Evolutionary conservation across 805 yeast species (phyloP).

Genomic region (Metschnikowia reukaufii): DNA sequence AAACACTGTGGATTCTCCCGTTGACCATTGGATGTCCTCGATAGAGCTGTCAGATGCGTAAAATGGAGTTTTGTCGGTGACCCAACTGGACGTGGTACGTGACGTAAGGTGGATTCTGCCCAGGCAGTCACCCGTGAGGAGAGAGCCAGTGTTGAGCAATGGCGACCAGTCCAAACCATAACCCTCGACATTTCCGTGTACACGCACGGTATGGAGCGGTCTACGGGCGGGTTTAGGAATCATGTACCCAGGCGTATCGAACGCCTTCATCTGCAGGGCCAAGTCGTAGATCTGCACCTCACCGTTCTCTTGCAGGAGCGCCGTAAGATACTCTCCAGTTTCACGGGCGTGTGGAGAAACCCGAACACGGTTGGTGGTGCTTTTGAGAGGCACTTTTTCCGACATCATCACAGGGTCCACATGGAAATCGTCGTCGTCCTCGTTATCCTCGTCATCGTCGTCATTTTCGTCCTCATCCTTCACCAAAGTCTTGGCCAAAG

Average conservation of each 20-base stretch:
- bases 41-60: constrained; percentile 70
- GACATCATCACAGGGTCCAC: constrained; percentile 85
- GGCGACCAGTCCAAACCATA: constrained; percentile 98
- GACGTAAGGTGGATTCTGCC: constrained; percentile 81
- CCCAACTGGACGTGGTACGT: constrained; percentile 77
- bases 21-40: constrained; percentile 97
- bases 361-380: constrained; percentile 87
- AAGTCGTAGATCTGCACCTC: constrained; percentile 85
- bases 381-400: constrained; percentile 71
- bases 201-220: constrained; percentile 78
- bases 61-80: constrained; percentile 81
- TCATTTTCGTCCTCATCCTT: constrained; percentile 76
- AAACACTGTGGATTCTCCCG: constrained; percentile 87
- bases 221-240: constrained; percentile 75
- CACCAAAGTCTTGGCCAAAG: constrained; percentile 82
- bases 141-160: constrained; percentile 69
- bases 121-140: constrained; percentile 84
- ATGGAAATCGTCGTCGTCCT: constrained; percentile 63
- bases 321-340: constrained; percentile 82
- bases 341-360: constrained; percentile 72
- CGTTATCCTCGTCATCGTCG: constrained; percentile 66
- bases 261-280: constrained; percentile 74
- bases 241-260: constrained; percentile 82
- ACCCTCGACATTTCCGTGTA: constrained; percentile 95
- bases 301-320: constrained; percentile 86